Conservation (phyloP, 129 eudicot species). For the Logfia minima region DNA sequence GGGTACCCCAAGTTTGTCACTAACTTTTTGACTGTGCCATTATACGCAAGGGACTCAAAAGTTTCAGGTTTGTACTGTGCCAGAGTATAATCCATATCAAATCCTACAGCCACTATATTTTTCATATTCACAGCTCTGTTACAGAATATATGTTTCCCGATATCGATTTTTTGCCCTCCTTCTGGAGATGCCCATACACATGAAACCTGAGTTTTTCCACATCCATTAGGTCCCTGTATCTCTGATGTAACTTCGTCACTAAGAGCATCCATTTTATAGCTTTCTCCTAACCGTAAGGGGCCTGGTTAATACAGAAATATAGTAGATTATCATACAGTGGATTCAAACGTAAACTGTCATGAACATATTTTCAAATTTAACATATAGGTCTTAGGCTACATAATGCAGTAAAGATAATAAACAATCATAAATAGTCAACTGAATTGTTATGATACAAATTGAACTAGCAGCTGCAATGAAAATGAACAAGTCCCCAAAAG, state of each 20-base stretch:
- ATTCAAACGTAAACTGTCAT: neutral
- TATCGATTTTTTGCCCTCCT: slow-evolving; percentile 58
- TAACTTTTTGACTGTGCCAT: slow-evolving; percentile 93
- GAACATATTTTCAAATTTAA: neutral
- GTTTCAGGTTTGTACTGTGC: slow-evolving; percentile 98
- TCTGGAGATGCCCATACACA: slow-evolving; percentile 74
- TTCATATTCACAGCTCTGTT: slow-evolving; percentile 89
- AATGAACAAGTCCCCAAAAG: neutral
- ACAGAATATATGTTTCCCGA: slow-evolving; percentile 82
- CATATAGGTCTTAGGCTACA: neutral
- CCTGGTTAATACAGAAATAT: slow-evolving; percentile 43
- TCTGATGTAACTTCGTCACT: slow-evolving; percentile 31
- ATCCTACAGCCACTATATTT: slow-evolving; percentile 83
- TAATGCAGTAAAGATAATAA: neutral
- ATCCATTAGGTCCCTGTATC: slow-evolving; percentile 29
- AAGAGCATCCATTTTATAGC: slow-evolving; percentile 47
- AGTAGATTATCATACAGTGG: slow-evolving; percentile 15
- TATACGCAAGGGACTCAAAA: slow-evolving; percentile 95
- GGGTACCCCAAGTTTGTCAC: slow-evolving; percentile 92
- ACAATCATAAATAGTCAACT: slow-evolving; percentile 12
- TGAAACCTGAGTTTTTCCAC: slow-evolving; percentile 41
- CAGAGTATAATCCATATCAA: slow-evolving; percentile 94
- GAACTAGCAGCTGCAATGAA: neutral
- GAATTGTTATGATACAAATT: neutral
- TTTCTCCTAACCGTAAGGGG: slow-evolving; percentile 35